These are phyloP conservation scores for Daldinia sp. DNA, from an alignment of 2,329 filamentous ascomycete genomes.

Conservation along the genomic window DNA sequence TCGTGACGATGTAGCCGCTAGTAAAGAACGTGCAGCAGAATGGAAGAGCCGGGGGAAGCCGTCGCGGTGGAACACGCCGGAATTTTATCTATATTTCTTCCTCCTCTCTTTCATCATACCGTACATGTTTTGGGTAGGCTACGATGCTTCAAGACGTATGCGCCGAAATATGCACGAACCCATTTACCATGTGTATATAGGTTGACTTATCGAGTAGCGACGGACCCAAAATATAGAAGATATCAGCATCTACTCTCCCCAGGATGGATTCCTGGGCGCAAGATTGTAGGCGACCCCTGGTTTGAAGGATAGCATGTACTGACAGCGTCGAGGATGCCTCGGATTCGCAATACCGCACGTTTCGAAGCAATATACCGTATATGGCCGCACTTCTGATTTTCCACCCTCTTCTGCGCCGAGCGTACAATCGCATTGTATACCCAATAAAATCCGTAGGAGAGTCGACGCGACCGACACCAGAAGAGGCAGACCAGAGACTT, in stretches of 20 bases:
- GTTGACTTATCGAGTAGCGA: slow-evolving; percentile 61
- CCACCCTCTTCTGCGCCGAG: slow-evolving; percentile 79
- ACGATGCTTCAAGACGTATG: slow-evolving; percentile 83
- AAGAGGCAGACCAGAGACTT: slow-evolving; percentile 64
- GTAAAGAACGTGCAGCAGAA: slow-evolving; percentile 54
- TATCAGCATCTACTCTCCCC: slow-evolving; percentile 75
- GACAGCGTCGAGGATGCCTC: slow-evolving; percentile 74
- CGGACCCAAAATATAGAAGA: slow-evolving; percentile 80
- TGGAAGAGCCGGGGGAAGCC: slow-evolving; percentile 58
- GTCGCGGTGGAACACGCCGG: slow-evolving; percentile 83
- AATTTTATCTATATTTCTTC: slow-evolving; percentile 84
- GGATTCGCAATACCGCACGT: slow-evolving; percentile 85
- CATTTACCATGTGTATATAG: background rate
- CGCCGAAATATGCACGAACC: background rate
- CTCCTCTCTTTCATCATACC: slow-evolving; percentile 73
- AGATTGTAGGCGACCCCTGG: slow-evolving; percentile 70
- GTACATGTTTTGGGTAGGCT: slow-evolving; percentile 90
- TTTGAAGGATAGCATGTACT: background rate
- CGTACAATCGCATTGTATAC: slow-evolving; percentile 69
- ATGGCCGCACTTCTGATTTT: slow-evolving; percentile 76
- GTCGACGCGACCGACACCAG: slow-evolving; percentile 45
- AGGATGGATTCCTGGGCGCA: slow-evolving; percentile 92
- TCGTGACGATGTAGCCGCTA: slow-evolving; percentile 53
- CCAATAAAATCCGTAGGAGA: slow-evolving; percentile 46
- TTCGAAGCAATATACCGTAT: slow-evolving; percentile 86